Conservation (phyloP, 208 protist species). For the Acanthamoeba triangularis region DNA sequence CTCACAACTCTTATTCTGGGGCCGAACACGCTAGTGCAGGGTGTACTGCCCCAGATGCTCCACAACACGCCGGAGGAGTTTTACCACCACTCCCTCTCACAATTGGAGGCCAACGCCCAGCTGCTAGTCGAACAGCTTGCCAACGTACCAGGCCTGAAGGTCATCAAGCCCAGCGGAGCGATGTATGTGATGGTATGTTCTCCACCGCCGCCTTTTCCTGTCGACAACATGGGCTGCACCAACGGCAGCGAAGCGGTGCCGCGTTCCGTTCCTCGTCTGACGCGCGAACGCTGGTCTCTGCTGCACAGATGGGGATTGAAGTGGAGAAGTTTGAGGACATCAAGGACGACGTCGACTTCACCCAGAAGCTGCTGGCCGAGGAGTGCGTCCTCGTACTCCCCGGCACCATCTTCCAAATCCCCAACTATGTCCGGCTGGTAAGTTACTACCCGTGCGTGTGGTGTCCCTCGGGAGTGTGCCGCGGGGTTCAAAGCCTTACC, state of each 20-base stretch:
- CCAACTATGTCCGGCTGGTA: slow-evolving; percentile 74
- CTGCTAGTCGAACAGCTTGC: slow-evolving; percentile 83
- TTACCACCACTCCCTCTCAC: slow-evolving; percentile 82
- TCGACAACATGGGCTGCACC: too few relatives aligned
- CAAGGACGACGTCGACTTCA: slow-evolving; percentile 93
- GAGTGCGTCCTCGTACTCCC: slow-evolving; percentile 94
- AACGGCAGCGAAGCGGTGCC: too few relatives aligned
- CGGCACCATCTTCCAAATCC: slow-evolving; percentile 91
- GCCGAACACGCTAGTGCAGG: slow-evolving; percentile 94
- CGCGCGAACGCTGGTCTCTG: background rate
- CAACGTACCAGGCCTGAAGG: slow-evolving; percentile 88
- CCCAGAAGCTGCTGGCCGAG: slow-evolving; percentile 86
- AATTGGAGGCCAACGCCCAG: slow-evolving; percentile 89
- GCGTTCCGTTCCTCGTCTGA: background rate
- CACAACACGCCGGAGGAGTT: slow-evolving; percentile 90
- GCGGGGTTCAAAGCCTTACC: background rate
- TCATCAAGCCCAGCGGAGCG: slow-evolving; percentile 91
- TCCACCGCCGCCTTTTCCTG: background rate
- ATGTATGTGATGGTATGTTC: slow-evolving; percentile 95
- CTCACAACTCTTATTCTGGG: slow-evolving; percentile 92
- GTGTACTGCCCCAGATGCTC: slow-evolving; percentile 92
- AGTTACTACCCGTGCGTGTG: background rate
- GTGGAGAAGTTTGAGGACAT: slow-evolving; percentile 90
- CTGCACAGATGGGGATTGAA: slow-evolving; percentile 89
- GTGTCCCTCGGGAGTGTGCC: too few relatives aligned